Base-by-base conservation (phyloP, 371 early-diverging fungal genomes). In the Actinomucor elegans region DNA sequence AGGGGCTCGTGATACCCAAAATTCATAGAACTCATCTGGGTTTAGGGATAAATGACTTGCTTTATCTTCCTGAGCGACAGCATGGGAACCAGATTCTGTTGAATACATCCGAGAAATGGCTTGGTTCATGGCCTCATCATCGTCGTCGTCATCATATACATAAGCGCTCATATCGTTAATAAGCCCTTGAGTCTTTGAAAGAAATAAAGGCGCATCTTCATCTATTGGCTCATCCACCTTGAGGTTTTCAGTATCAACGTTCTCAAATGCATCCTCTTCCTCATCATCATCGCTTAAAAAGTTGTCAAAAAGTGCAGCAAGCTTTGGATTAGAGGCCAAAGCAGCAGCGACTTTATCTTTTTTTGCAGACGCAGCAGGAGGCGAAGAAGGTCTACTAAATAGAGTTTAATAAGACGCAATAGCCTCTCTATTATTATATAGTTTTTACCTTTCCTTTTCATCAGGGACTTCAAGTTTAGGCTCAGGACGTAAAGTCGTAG, bases 81-180 rank as follows among this genome's bases (percentile, higher is more conserved):
- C n/a, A n/a, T n/a, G n/a, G n/a, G n/a, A n/a, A n/a, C n/a, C n/a
- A n/a, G n/a, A n/a, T n/a, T n/a, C n/a, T n/a, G n/a, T n/a, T n/a
- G n/a, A n/a, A 31, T 81, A 77, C 24, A 85, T 81, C 18, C 73
- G 68, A 5, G 75, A 67, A 65, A 87, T 76, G 15, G 85, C 75
- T 27, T 67, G 64, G 40, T 83, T 66, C 23, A 84, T 73, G 1
- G 71, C 69, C 45, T 75, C 81, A 15, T 83, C 76, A 36, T 84
- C 84, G 15, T 76, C 74, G 28, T 82, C 75, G 34, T 85, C 85
- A 24, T 75, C 74, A 32, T 82, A 84, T 21, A 68, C 64, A 56
- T 80, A 79, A 10, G 69, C 77, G 10, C 65, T 51, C 29, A 70
- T 65, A 50, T 71, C 66, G 26, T 80, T 68, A 5, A 12, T 14